Conservation (phyloP, 1,284 basidiomycete genomes). For the Ustilago lituana region DNA sequence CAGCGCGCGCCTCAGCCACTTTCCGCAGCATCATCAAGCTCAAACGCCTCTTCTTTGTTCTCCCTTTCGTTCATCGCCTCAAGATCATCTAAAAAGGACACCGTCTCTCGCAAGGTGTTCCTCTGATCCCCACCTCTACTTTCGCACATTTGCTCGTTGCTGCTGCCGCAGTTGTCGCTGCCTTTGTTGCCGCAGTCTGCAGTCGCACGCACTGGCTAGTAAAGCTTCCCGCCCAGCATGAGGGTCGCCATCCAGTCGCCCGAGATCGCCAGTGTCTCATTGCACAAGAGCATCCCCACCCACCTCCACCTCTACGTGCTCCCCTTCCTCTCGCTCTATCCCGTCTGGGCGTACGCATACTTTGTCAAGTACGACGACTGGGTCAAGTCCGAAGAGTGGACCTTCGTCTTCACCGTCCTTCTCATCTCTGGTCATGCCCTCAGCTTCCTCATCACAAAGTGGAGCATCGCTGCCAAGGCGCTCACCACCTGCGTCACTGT, state of each 20-base stretch:
- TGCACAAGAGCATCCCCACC: conserved; percentile 82
- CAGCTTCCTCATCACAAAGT: conserved; percentile 89
- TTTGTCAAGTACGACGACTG: conserved; percentile 87
- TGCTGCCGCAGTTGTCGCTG: too few relatives aligned
- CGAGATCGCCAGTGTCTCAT: conserved; percentile 82
- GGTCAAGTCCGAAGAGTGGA: conserved; percentile 70
- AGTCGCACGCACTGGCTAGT: too few relatives aligned
- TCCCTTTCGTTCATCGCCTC: conserved; percentile 8
- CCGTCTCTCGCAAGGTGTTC: conserved; percentile 12
- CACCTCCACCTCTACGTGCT: conserved; percentile 82
- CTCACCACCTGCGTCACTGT: conserved; percentile 74
- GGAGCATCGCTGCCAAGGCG: conserved; percentile 84
- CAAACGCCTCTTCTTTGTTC: background rate
- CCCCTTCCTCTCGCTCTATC: conserved; percentile 86
- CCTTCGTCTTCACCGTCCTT: conserved; percentile 87
- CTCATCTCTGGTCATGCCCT: conserved; percentile 89
- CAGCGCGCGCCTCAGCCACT: conserved; percentile 5
- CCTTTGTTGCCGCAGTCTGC: conserved; percentile 11
- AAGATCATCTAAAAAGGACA: conserved; percentile 19
- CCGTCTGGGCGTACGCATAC: conserved; percentile 87
- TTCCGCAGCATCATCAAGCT: background rate
- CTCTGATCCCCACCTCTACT: background rate
- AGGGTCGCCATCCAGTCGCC: conserved; percentile 75
- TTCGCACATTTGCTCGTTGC: too few relatives aligned
- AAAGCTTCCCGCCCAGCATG: conserved; percentile 42